Evolutionary conservation across 2,329 filamentous ascomycete genomes (phyloP).

Genomic region (Aspergillus proliferans): DNA sequence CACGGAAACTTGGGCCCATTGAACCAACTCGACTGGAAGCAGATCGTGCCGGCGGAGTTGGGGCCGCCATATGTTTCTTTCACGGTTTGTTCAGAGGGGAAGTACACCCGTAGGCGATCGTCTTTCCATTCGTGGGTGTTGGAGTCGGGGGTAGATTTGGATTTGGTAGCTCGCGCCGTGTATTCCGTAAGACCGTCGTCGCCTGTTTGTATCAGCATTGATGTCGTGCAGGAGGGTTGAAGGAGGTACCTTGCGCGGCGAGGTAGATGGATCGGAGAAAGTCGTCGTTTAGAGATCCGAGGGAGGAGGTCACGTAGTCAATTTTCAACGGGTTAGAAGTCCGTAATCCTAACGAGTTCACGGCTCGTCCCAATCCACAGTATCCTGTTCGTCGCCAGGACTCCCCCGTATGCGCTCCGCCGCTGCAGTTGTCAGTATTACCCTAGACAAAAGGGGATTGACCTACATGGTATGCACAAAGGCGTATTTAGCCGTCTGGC

Average conservation of each 20-base stretch:
- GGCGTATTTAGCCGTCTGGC: slow-evolving; percentile 61
- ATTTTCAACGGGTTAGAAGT: slow-evolving; percentile 55
- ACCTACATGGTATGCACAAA: slow-evolving; percentile 82
- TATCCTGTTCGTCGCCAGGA: slow-evolving; percentile 58
- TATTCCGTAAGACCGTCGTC: slow-evolving; percentile 43
- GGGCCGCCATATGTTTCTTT: slow-evolving; percentile 57
- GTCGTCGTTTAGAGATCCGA: slow-evolving; percentile 66
- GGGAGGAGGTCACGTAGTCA: slow-evolving; percentile 75
- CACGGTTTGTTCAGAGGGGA: slow-evolving; percentile 69
- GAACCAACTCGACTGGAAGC: slow-evolving; percentile 68
- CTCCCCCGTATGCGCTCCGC: slow-evolving; percentile 50
- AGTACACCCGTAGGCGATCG: slow-evolving; percentile 64
- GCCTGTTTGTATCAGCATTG: slow-evolving; percentile 26
- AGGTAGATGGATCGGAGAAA: slow-evolving; percentile 58
- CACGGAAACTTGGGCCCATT: slow-evolving; percentile 63
- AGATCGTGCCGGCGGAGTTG: slow-evolving; percentile 72
- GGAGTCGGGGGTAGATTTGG: slow-evolving; percentile 20
- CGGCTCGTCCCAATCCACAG: slow-evolving; percentile 62
- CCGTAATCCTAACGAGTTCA: slow-evolving; percentile 58
- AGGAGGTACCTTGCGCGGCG: slow-evolving; percentile 48
- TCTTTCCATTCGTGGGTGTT: slow-evolving; percentile 34
- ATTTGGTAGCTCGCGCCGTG: slow-evolving; percentile 31
- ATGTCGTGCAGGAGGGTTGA: not conserved
- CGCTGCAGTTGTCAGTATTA: slow-evolving; percentile 35
- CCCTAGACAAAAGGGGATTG: slow-evolving; percentile 4